Percentiles rank a stretch among this genome's conserved stretches.
Conservation (phyloP, 2,329 filamentous ascomycete species). For the Botryotinia calthae region DNA sequence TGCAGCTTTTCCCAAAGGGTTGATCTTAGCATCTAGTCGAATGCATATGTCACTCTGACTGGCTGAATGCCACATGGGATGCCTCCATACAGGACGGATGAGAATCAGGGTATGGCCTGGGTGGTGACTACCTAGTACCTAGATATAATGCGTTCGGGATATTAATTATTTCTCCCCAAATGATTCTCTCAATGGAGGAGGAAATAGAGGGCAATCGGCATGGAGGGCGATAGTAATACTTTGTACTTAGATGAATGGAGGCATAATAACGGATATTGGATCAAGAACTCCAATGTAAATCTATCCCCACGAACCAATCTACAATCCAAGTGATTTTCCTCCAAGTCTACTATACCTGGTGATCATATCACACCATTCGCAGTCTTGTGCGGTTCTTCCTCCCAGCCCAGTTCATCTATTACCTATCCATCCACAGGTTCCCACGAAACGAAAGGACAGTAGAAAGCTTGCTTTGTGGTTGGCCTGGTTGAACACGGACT, state of each 20-base stretch:
- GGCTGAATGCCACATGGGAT: conserved; percentile 2
- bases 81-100: background rate
- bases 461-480: background rate
- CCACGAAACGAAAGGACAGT: background rate
- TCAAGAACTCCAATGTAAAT: background rate
- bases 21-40: background rate
- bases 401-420: background rate
- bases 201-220: background rate
- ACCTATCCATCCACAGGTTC: background rate
- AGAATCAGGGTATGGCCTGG: background rate
- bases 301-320: background rate
- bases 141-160: background rate
- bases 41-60: background rate
- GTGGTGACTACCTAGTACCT: background rate
- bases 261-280: background rate
- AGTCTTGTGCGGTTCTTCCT: background rate
- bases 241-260: background rate
- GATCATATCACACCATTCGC: background rate
- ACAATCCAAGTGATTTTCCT: background rate
- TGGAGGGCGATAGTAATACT: background rate
- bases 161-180: background rate
- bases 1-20: background rate
- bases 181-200: background rate
- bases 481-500: background rate
- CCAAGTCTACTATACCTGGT: background rate